Evolutionary conservation across 2,329 filamentous ascomycete species (phyloP).

Genomic region (Amylocarpus encephaloides): DNA sequence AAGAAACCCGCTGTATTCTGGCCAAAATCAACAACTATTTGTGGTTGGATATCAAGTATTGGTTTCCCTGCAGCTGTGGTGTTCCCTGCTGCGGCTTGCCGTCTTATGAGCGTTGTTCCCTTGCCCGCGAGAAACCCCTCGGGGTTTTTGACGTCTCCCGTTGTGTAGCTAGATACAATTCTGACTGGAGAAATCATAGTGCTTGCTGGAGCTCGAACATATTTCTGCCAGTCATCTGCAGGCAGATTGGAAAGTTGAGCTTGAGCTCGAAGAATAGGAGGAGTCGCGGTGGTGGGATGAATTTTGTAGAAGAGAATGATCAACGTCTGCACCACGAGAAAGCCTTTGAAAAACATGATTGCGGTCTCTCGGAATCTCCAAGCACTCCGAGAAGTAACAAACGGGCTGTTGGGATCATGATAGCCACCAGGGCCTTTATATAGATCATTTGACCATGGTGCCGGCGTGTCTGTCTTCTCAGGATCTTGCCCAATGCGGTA

Average conservation of each 20-base stretch:
- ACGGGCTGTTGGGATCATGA: not conserved
- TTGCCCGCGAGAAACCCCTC: constrained; percentile 30
- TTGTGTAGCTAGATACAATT: constrained; percentile 31
- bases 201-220: constrained; percentile 35
- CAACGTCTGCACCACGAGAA: constrained; percentile 6
- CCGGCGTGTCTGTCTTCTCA: not conserved
- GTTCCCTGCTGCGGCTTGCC: not conserved
- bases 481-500: constrained; percentile 1
- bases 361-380: not conserved
- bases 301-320: constrained; percentile 3
- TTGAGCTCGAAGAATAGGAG: not conserved
- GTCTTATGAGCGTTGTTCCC: constrained; percentile 30
- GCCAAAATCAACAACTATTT: constrained; percentile 44
- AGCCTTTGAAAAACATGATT: constrained; percentile 6
- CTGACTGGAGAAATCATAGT: constrained; percentile 30
- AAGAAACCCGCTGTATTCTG: constrained; percentile 41
- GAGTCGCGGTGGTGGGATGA: not conserved
- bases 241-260: constrained; percentile 1
- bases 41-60: constrained; percentile 25
- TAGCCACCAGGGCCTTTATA: constrained; percentile 3
- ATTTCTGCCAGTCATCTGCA: constrained; percentile 33
- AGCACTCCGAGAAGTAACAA: not conserved
- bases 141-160: constrained; percentile 36
- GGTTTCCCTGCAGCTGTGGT: constrained; percentile 1
- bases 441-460: not conserved